Evolutionary conservation across 129 eudicot genomes (phyloP), one percentile per base, ranked within the genome.

Genomic region (Scalesia atractyloides): DNA sequence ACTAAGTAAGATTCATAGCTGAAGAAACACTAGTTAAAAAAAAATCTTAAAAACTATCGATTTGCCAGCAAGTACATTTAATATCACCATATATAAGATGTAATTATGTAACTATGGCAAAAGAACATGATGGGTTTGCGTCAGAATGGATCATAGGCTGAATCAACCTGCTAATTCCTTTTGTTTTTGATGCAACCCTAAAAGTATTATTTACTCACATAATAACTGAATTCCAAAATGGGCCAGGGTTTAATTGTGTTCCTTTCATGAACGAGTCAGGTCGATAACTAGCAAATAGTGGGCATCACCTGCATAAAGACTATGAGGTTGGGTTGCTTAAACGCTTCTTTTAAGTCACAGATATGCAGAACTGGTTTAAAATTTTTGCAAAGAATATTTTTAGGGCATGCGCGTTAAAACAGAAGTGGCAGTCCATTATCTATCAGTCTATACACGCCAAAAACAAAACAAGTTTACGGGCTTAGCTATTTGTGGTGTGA

Each of bases 281-380:
- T 30, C 68, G 36, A 58, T 58, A 49, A 49, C 43, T 30, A 68
- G 73, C 60, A 68, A 47, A 68, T 48, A 39, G 1, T 24, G 24
- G 44, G 60, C 41, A 24, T 18, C 54, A 43, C 70, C 70, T 65
- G n/a, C 30, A 24, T 24, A 24, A 24, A 24, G 1, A 24, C 30
- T 24, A 24, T 24, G 30, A 24, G 30, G 30, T 24, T 24, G 30
- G 51, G 51, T 64, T 41, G 49, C 46, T 46, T 17, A 44, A 10
- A 37, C 20, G 37, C 37, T 20, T 66, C 54, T 46, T 67, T 15
- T 20, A 9, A 67, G 58, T 46, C 72, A 24, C 41, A 47, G 9
- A 17, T 47, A 41, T 12, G 16, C 53, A 48, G 12, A 48, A 13
- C 5, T 13, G 17, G 6, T 49, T 49, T 49, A 49, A 14, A 12